A percentile compares a stretch with the other conserved stretches of the same genome.
Conservation (phyloP, 2,329 filamentous ascomycete genomes). For the Alternaria postmessia region DNA sequence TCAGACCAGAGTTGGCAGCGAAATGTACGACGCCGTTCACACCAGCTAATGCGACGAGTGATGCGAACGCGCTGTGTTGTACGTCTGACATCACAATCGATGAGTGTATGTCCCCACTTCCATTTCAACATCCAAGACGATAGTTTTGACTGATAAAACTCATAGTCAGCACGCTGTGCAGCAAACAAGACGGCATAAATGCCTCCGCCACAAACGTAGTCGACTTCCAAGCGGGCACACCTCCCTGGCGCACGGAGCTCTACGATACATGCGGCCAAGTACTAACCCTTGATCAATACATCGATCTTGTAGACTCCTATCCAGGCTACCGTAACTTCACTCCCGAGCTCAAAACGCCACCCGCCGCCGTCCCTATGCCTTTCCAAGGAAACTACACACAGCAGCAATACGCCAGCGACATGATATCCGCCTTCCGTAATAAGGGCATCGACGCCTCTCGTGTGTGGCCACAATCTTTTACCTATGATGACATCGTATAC, state of each 20-base stretch:
- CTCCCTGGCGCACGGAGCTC: conserved; percentile 68
- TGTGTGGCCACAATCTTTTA: conserved; percentile 67
- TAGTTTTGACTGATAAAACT: not conserved
- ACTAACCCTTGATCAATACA: conserved; percentile 66
- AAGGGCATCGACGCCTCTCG: conserved; percentile 47
- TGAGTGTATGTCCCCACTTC: conserved; percentile 14
- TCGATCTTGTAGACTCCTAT: conserved; percentile 61
- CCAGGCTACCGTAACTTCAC: conserved; percentile 67
- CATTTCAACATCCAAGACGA: not conserved
- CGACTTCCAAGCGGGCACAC: conserved; percentile 65
- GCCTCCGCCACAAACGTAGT: conserved; percentile 63
- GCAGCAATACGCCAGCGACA: conserved; percentile 67
- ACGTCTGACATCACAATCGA: conserved; percentile 30
- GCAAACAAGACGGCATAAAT: conserved; percentile 62
- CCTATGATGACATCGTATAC: conserved; percentile 67
- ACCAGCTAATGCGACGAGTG: conserved; percentile 54
- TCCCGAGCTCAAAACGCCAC: conserved; percentile 69
- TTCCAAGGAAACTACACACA: conserved; percentile 69
- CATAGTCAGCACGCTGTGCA: conserved; percentile 22
- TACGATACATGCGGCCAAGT: conserved; percentile 68
- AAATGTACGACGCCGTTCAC: conserved; percentile 71
- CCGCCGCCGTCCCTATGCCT: conserved; percentile 66
- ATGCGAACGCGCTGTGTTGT: conserved; percentile 28
- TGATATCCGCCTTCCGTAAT: conserved; percentile 54
- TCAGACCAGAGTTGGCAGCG: conserved; percentile 66